Percentiles rank a stretch among this genome's conserved stretches.
phyloP scores from a whole-genome alignment of 1,284 basidiomycete genomes.

The Fomitopsis betulina region DNA sequence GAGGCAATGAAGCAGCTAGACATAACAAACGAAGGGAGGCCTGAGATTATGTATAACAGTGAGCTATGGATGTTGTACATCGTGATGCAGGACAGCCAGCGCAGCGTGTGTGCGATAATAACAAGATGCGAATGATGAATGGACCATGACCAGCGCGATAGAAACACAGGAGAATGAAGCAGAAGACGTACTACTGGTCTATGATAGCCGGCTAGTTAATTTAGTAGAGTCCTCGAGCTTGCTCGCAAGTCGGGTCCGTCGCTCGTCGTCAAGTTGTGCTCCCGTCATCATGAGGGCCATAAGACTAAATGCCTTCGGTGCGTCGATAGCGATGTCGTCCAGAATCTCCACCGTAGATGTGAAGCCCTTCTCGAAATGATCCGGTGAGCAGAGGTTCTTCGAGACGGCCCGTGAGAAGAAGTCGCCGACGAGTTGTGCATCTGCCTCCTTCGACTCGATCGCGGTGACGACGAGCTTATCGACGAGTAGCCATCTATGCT shows the following conservation, averaged over 20 bases:
- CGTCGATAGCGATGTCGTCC: conserved; percentile 86
- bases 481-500: conserved; percentile 64
- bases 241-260: conserved; percentile 45
- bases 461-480: conserved; percentile 70
- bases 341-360: conserved; percentile 64
- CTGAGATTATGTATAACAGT: not conserved
- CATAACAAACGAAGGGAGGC: not conserved
- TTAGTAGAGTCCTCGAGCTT: conserved; percentile 41
- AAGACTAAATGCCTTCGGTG: conserved; percentile 78
- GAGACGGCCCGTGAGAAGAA: conserved; percentile 56
- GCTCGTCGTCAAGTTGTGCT: conserved; percentile 50
- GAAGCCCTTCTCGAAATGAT: conserved; percentile 59
- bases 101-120: not conserved
- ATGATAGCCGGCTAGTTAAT: not conserved
- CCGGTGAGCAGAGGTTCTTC: conserved; percentile 53
- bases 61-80: conserved; percentile 1
- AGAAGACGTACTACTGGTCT: conserved; percentile 1
- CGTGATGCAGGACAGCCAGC: conserved; percentile 1
- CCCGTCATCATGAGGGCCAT: conserved; percentile 74
- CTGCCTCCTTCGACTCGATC: conserved; percentile 81
- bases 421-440: conserved; percentile 73
- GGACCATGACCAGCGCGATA: not conserved
- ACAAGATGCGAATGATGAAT: not conserved
- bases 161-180: not conserved
- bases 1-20: not conserved